Evolutionary conservation across 148 eudicot genomes (phyloP).

Genomic region (Chenopodium quinoa): DNA sequence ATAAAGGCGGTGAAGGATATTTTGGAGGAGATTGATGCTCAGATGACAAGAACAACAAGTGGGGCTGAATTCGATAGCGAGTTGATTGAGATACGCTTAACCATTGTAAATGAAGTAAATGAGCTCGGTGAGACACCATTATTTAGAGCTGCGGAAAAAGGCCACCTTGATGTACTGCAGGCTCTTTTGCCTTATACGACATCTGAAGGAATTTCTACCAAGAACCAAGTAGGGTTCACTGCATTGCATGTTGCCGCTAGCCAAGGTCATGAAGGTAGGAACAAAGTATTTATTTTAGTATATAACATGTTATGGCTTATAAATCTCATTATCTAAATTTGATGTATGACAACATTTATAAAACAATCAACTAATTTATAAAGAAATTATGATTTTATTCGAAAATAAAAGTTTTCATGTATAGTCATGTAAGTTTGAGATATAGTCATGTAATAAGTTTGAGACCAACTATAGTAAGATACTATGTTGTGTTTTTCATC

Average conservation of each 20-base stretch:
- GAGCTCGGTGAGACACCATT: conserved; percentile 74
- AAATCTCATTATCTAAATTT: too few relatives aligned
- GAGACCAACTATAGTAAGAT: too few relatives aligned
- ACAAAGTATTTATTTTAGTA: neutral
- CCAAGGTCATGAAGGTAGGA: conserved; percentile 69
- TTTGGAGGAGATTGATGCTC: conserved; percentile 56
- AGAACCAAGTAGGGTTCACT: conserved; percentile 59
- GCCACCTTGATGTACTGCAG: conserved; percentile 54
- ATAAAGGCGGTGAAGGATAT: conserved; percentile 49
- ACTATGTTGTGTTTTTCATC: too few relatives aligned
- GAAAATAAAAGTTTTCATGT: too few relatives aligned
- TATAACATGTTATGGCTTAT: neutral
- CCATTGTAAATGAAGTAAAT: conserved; percentile 69
- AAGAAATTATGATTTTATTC: too few relatives aligned
- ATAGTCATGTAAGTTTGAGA: neutral
- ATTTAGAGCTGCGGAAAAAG: conserved; percentile 69
- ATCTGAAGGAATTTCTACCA: conserved; percentile 47
- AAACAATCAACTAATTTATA: too few relatives aligned
- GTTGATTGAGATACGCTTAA: conserved; percentile 56
- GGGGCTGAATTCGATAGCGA: conserved; percentile 62
- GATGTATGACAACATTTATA: too few relatives aligned
- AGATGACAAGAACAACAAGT: conserved; percentile 46
- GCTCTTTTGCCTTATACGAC: conserved; percentile 55
- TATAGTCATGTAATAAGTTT: too few relatives aligned
- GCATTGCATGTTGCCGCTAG: conserved; percentile 70